Evolutionary conservation across 2,329 filamentous ascomycete genomes (phyloP).

Genomic region (Venturia carpophila): DNA sequence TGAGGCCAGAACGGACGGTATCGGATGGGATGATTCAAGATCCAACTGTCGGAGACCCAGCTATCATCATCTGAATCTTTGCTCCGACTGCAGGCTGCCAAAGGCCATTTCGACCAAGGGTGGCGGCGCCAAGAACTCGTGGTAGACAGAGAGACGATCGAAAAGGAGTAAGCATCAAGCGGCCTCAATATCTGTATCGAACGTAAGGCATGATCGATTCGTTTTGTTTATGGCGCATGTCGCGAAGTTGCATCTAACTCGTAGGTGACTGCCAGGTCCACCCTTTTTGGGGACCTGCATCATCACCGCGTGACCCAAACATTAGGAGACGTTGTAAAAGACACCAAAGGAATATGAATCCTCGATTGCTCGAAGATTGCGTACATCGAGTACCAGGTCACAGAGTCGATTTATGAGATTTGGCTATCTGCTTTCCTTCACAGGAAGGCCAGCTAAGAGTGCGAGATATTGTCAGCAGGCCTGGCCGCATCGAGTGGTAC

Average conservation of each 20-base stretch:
- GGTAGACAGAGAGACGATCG: no score
- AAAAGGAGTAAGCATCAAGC: no score
- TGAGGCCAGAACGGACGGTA: no score
- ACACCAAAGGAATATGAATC: background rate
- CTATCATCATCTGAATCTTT: no score
- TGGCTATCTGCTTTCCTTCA: background rate
- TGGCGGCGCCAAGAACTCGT: no score
- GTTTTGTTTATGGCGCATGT: no score
- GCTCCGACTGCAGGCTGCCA: no score
- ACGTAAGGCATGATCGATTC: no score
- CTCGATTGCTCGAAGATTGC: background rate
- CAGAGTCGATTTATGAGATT: background rate
- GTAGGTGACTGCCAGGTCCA: background rate
- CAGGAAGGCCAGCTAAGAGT: background rate
- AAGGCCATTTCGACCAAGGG: no score
- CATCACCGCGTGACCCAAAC: background rate
- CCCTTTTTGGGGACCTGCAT: background rate
- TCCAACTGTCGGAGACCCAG: no score
- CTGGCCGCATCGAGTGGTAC: background rate
- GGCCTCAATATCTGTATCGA: no score
- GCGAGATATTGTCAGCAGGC: background rate
- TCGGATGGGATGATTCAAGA: no score
- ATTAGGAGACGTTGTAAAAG: background rate
- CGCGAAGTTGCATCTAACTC: background rate
- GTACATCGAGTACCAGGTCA: background rate